These are phyloP conservation scores for Kazachstania sp. DNA, from an alignment of 1,139 yeast species.

Conservation along the genomic window DNA sequence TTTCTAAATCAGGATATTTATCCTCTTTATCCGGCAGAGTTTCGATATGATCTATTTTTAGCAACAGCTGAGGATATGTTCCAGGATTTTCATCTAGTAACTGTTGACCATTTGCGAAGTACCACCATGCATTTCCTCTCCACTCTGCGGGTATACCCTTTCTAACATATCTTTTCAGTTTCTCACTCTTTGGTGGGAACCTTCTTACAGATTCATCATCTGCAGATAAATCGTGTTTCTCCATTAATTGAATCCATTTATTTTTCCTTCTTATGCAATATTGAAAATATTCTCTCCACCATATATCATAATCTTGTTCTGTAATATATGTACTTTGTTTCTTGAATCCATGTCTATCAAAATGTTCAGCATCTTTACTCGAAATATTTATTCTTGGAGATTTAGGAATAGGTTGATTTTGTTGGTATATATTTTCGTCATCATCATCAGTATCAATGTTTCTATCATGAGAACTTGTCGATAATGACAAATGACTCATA, in stretches of 20 bases:
- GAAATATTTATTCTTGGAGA: neutral
- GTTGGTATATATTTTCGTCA: neutral
- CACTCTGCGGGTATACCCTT: constrained; percentile 95
- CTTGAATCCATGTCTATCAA: constrained; percentile 81
- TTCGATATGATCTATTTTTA: constrained; percentile 27
- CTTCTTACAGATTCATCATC: constrained; percentile 34
- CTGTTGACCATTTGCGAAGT: constrained; percentile 87
- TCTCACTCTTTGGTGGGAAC: constrained; percentile 80
- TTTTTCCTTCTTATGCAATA: constrained; percentile 54
- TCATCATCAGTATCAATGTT: neutral
- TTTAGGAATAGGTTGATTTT: neutral
- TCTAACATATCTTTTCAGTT: constrained; percentile 71
- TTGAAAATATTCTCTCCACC: constrained; percentile 63
- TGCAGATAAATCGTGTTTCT: constrained; percentile 52
- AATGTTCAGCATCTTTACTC: constrained; percentile 27
- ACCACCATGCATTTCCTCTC: constrained; percentile 97
- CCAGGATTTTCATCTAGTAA: constrained; percentile 60
- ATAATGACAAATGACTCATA: neutral
- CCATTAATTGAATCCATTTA: constrained; percentile 67
- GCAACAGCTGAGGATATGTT: constrained; percentile 58
- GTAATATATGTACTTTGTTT: constrained; percentile 51
- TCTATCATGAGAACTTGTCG: neutral
- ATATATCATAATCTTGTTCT: constrained; percentile 49
- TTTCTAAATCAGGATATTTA: constrained; percentile 57
- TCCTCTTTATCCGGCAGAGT: constrained; percentile 31